These are phyloP conservation scores for Dioscorea cayenensis DNA, from an alignment of 116 monocot species.

Conservation along the genomic window DNA sequence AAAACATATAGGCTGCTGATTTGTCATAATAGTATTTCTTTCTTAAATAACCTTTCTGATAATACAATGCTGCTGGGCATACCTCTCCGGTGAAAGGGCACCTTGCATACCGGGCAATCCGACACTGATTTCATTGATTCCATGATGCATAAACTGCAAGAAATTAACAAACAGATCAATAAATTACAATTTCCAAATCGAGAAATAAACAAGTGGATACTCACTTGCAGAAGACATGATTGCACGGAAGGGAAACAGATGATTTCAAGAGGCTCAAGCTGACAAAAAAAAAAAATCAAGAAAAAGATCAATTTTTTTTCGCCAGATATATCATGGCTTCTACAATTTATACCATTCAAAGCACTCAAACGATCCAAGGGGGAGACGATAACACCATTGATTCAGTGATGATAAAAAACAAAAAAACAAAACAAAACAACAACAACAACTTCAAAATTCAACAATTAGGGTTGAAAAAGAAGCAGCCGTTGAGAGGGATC, in stretches of 20 bases:
- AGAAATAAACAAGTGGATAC: slow-evolving; percentile 1
- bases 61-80: background rate
- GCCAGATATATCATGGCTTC: background rate
- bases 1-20: too few relatives aligned
- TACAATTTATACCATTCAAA: background rate
- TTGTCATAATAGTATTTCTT: too few relatives aligned
- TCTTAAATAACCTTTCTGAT: too few relatives aligned
- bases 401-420: background rate
- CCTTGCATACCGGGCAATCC: slow-evolving; percentile 82
- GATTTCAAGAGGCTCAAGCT: slow-evolving; percentile 77
- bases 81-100: slow-evolving; percentile 86
- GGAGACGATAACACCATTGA: background rate
- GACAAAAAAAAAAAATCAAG: slow-evolving; percentile 1
- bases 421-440: too few relatives aligned
- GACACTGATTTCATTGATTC: slow-evolving; percentile 64
- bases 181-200: background rate
- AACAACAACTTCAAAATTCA: background rate
- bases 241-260: slow-evolving; percentile 64
- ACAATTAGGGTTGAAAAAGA: background rate
- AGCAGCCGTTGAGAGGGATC: background rate
- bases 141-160: slow-evolving; percentile 55
- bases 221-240: slow-evolving; percentile 94
- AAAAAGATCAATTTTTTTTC: background rate
- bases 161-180: background rate
- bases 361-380: too few relatives aligned